These are phyloP conservation scores for Gracilaria gracilis DNA, from an alignment of 23 red algal genomes.

Conservation along the genomic window DNA sequence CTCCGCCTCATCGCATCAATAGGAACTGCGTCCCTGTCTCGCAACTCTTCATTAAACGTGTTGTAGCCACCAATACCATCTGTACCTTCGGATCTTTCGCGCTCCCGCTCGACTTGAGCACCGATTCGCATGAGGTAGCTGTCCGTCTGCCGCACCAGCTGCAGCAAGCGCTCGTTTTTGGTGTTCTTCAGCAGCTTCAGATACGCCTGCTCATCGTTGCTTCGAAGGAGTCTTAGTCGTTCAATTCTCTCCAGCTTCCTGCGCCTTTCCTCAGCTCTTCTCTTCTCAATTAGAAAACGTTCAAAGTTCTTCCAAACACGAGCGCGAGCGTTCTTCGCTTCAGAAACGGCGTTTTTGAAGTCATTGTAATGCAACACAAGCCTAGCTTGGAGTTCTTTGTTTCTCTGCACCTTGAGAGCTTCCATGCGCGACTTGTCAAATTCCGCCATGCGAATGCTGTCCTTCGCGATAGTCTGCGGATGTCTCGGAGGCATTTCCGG, in stretches of 20 bases:
- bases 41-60: slow-evolving; percentile 53
- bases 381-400: slow-evolving; percentile 40
- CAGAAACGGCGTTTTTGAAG: slow-evolving; percentile 53
- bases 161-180: slow-evolving; percentile 94
- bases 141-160: slow-evolving; percentile 92
- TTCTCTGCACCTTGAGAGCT: slow-evolving; percentile 49
- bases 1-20: slow-evolving; percentile 73
- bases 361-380: slow-evolving; percentile 50
- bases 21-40: slow-evolving; percentile 34
- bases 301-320: slow-evolving; percentile 58
- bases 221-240: slow-evolving; percentile 82
- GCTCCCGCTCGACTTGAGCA: slow-evolving; percentile 75
- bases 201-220: slow-evolving; percentile 96
- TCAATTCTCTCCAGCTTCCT: slow-evolving; percentile 74
- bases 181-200: slow-evolving; percentile 90
- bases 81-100: slow-evolving; percentile 24
- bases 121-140: slow-evolving; percentile 91
- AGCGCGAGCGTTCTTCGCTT: slow-evolving; percentile 22
- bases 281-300: slow-evolving; percentile 66
- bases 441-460: slow-evolving; percentile 67
- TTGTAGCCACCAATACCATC: slow-evolving; percentile 33
- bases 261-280: slow-evolving; percentile 77
- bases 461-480: slow-evolving; percentile 47
- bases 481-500: slow-evolving; percentile 59
- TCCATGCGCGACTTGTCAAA: slow-evolving; percentile 67